phyloP scores from a whole-genome alignment of 75 land plant species.

The Sequoiadendron giganteum region DNA sequence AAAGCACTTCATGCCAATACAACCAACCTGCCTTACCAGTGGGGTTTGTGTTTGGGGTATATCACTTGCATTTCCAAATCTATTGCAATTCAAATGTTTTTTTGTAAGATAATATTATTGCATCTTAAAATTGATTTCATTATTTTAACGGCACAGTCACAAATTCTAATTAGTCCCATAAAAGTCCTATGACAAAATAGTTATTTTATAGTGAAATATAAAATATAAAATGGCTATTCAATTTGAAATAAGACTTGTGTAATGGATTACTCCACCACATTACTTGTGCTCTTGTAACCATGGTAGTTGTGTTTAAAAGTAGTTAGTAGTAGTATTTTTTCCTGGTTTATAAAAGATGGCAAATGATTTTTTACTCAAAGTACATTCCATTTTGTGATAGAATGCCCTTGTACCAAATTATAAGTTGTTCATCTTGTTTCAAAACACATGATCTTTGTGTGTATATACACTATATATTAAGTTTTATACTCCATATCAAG shows the following conservation, averaged over 20 bases:
- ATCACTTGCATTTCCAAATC: not conserved
- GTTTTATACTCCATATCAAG: not conserved
- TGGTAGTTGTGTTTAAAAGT: too few relatives aligned
- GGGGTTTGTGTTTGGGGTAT: slow-evolving; percentile 16
- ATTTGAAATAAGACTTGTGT: too few relatives aligned
- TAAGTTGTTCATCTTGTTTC: not conserved
- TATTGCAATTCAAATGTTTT: not conserved
- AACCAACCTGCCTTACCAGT: slow-evolving; percentile 8
- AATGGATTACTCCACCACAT: too few relatives aligned
- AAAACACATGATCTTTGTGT: not conserved
- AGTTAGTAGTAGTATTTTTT: too few relatives aligned
- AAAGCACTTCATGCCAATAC: slow-evolving; percentile 40
- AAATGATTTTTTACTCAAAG: not conserved
- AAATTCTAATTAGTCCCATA: too few relatives aligned
- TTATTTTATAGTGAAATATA: too few relatives aligned
- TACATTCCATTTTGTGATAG: not conserved
- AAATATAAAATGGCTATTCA: too few relatives aligned
- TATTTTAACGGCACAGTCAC: not conserved
- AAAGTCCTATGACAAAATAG: too few relatives aligned
- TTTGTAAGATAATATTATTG: not conserved
- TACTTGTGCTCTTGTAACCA: too few relatives aligned
- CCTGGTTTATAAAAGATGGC: too few relatives aligned
- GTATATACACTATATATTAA: not conserved
- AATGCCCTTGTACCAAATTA: not conserved
- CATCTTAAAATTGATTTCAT: not conserved